Conservation (phyloP, 352 stramenopile species). For the Phytophthora tentaculata region DNA sequence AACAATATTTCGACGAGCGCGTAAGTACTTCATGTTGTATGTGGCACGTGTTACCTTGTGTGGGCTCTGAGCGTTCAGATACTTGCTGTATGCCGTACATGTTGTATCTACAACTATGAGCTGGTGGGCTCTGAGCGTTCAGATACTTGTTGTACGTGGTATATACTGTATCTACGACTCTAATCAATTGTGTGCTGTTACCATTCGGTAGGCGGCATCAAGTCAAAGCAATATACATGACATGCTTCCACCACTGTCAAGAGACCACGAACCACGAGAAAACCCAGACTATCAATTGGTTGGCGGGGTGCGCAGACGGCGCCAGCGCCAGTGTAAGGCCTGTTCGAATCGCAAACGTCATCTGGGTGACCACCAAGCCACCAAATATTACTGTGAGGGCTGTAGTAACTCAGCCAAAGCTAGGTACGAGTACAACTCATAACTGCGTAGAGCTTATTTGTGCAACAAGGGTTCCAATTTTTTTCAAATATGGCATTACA, state of each 20-base stretch:
- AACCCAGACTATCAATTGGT: not conserved
- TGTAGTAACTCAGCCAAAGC: not conserved
- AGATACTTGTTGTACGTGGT: no score
- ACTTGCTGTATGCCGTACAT: no score
- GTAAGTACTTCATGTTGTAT: not conserved
- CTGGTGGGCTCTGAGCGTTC: no score
- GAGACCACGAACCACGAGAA: not conserved
- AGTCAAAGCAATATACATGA: no score
- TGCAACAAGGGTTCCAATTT: not conserved
- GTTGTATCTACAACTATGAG: no score
- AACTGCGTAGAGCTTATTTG: not conserved
- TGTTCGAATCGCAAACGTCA: not conserved
- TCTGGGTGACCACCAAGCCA: not conserved
- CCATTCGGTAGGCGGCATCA: no score
- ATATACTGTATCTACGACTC: no score
- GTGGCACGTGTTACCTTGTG: no score
- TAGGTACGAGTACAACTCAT: not conserved
- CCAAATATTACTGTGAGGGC: not conserved
- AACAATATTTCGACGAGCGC: not conserved
- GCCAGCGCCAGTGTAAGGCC: conserved; percentile 3
- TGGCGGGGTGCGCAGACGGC: not conserved
- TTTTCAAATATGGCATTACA: not conserved
- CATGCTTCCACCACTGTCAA: not conserved
- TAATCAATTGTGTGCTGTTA: no score
- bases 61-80: no score